Evolutionary conservation across 108 stramenopile genomes (phyloP), one percentile per base, ranked within the genome.

Genomic region (Epithemia pelagica): DNA sequence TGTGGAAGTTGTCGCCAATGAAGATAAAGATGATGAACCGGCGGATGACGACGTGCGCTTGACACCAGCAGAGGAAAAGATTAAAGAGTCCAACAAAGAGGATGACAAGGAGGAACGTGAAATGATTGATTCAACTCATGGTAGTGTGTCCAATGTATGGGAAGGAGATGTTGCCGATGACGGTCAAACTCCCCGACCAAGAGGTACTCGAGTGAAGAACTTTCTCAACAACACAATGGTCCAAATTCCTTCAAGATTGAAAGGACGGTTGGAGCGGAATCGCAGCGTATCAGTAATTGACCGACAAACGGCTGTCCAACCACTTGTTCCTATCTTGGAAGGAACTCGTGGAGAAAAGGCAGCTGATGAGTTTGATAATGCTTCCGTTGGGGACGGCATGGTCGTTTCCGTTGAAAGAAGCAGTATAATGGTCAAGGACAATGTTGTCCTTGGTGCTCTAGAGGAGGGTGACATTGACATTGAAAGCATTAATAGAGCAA

Each of bases 401-500:
- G 61, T 76, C 18, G 78, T 87, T 24, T 83, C 85, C 21, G 82
- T 80, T 18, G 80, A 74, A 32, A 64, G 70, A 0, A 80, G 86
- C 22, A 83, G 84, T 59, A 74, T 87, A 32, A 70, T 89, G 54
- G 73, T 68, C 2, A 76, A 82, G 64, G 73, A 76, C 1, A 77
- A 74, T 19, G 72, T 89, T 31, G 64, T 83, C 5, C 73, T 77
- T 53, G 80, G 83, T 21, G 57, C 64, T 30, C 60, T 69, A 32
- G 64, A 77, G 22, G 78, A 84, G 51, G 85, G 87, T 30, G 78
- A 74, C 22, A 85, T 94, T 25, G 85, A 81, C 57, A 70, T 76
- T 29, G 88, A 70, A 54, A 77, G 79, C 56, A 71, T 94, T 23
- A 69, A 83, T 29, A 69, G 84, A 21, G 90, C 92, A 53, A 91